Evolutionary conservation across 1,139 yeast genomes (phyloP), one percentile per base, ranked within the genome.

Genomic region (Yamadazyma membranifaciens): DNA sequence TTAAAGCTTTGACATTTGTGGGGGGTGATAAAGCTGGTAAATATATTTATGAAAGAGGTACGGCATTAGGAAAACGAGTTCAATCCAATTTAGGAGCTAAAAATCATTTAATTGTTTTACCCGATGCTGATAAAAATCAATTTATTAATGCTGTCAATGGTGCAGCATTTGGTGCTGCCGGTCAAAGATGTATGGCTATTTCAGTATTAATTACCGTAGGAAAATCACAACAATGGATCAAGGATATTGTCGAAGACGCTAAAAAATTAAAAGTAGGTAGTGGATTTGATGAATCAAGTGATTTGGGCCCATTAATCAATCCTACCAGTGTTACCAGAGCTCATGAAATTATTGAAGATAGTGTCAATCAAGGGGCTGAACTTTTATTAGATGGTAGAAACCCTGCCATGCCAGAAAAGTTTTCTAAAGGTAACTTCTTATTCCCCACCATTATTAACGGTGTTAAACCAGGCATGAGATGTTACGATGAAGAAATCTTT

Each of bases 161-260:
- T 36, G 89, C 92, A 34, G 87, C 88, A 16, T 84, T 85, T 55
- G 92, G 92, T 32, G 92, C 92, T 45, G 91, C 91, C 28, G 92
- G 92, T 45, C 91, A 83, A 67, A 77, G 92, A 61, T 83, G 92
- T 64, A 83, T 84, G 91, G 91, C 91, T 11, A 80, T 85, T 36
- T 79, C 86, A 12, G 88, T 81, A 4, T 70, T 83, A 47, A 87
- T 83, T 15, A 78, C 88, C n/a, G 89, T 84, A 22, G 91, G 91
- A 16, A 74, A 78, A 49, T 72, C 87, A 39, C 74, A 73, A 57
- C 74, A 75, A 46, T 83, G 91, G 91, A 65, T 83, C 39, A 52
- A 62, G 16, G 91, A 83, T 41, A 65, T 83, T 40, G 75, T 78
- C 28, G 71, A 64, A 36, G 81, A 80, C 41, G 87, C 91, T 14